These are phyloP conservation scores for Aspergillus pseudotamarii DNA, from an alignment of 2,329 filamentous ascomycete genomes.

Conservation along the genomic window DNA sequence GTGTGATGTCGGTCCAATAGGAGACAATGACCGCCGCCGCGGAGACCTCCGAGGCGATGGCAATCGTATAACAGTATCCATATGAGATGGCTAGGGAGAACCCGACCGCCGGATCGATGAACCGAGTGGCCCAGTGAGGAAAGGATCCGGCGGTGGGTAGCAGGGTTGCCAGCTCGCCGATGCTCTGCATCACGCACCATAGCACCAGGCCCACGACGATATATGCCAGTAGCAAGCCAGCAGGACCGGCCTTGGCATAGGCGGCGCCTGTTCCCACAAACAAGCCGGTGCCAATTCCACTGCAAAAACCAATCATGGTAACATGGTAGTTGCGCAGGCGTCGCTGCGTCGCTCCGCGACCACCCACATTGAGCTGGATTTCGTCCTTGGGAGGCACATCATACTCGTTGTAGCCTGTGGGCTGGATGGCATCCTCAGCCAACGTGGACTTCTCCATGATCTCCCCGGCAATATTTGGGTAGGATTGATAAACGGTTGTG, in stretches of 20 bases:
- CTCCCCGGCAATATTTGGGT: background rate
- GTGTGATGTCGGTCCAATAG: slow-evolving; percentile 71
- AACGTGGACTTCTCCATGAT: background rate
- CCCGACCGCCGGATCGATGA: slow-evolving; percentile 87
- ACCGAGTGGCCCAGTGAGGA: slow-evolving; percentile 85
- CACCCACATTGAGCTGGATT: slow-evolving; percentile 36
- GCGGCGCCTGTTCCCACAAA: slow-evolving; percentile 80
- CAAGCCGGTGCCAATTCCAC: slow-evolving; percentile 67
- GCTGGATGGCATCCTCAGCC: background rate
- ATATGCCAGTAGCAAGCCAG: slow-evolving; percentile 68
- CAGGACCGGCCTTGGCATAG: slow-evolving; percentile 71
- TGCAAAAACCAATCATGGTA: slow-evolving; percentile 37
- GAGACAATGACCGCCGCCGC: slow-evolving; percentile 81
- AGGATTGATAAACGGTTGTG: background rate
- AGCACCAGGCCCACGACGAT: slow-evolving; percentile 72
- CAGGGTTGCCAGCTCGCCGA: slow-evolving; percentile 87
- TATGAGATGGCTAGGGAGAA: slow-evolving; percentile 76
- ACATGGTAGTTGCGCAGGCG: slow-evolving; percentile 39
- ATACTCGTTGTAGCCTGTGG: background rate
- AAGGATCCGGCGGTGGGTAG: slow-evolving; percentile 91
- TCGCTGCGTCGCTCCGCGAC: slow-evolving; percentile 36
- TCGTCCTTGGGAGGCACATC: slow-evolving; percentile 26
- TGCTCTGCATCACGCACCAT: slow-evolving; percentile 85
- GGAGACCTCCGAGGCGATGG: slow-evolving; percentile 74
- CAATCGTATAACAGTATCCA: slow-evolving; percentile 87